phyloP scores from a whole-genome alignment of 1,284 basidiomycete species.

The Tylopilus sp. region DNA sequence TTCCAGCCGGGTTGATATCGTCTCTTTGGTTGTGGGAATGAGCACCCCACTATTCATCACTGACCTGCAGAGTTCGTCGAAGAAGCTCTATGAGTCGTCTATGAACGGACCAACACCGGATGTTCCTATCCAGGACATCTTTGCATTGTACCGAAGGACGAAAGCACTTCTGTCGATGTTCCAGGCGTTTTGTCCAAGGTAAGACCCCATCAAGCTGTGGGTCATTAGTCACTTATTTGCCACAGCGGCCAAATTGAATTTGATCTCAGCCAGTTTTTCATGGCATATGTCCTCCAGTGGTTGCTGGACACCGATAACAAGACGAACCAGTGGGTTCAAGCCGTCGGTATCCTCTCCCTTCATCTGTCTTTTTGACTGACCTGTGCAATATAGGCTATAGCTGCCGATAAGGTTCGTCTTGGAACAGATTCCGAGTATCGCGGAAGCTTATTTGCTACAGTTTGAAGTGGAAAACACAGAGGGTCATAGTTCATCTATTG shows the following conservation, averaged over 20 bases:
- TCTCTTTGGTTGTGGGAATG: constrained; percentile 72
- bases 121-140: constrained; percentile 84
- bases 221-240: constrained; percentile 11
- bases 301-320: constrained; percentile 85
- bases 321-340: constrained; percentile 92
- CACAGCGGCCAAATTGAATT: constrained; percentile 54
- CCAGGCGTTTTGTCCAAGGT: constrained; percentile 77
- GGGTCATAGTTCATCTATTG: constrained; percentile 92
- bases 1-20: constrained; percentile 70
- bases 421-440: background rate
- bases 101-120: constrained; percentile 76
- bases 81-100: constrained; percentile 70
- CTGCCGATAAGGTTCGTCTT: constrained; percentile 73
- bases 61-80: constrained; percentile 72
- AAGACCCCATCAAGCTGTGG: constrained; percentile 27
- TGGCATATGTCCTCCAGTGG: constrained; percentile 89
- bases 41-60: constrained; percentile 71
- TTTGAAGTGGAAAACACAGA: constrained; percentile 83
- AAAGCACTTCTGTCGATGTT: constrained; percentile 76
- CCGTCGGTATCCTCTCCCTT: constrained; percentile 47
- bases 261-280: constrained; percentile 75
- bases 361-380: constrained; percentile 3
- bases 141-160: constrained; percentile 77
- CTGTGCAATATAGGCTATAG: constrained; percentile 59
- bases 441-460: constrained; percentile 38